Base-by-base conservation (phyloP, 305 asterid species). In the Fraxinus greggii region DNA sequence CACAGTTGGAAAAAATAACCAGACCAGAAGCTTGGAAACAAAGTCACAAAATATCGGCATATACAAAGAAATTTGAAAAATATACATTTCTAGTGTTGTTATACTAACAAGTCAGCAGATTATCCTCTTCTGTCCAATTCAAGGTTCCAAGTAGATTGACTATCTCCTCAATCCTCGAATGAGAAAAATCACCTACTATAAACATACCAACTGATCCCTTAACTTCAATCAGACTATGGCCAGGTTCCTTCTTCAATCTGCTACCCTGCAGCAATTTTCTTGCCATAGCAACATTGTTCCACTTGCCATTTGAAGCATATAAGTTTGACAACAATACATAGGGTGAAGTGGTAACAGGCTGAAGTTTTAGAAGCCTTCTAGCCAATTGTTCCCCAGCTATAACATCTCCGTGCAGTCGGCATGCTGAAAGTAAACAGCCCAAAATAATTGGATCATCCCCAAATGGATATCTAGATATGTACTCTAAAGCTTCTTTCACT, bases 341-440 rank as follows among this genome's bases (percentile, higher is more conserved):
- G 61, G 95, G 95, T 0, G 94, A 92, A 82, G 92, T 85, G 8
- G 89, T 82, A 72, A 83, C 83, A 42, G 92, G 94, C 65, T 79
- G 83, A 78, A 88, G 88, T 72, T 83, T 75, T 6, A 92, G 83
- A 77, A 93, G 92, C 86, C 86, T 85, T 32, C 81, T 78, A 26
- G 92, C 94, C 70, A 89, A 63, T 69, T 86, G 79, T 85, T 92
- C 90, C 45, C 98, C 98, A 29, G 74, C 83, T 74, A 81, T 78
- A 15, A 87, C 79, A 54, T 88, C 90, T 75, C 90, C 90, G 32
- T 85, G 95, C 83, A 91, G 85, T 78, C 92, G 87, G 72, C 93
- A 87, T 13, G 95, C 93, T 17, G 98, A 91, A 33, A 93, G 95
- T 38, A 93, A 88, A 70, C 89, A 91, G 79, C 95, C 93, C 82